Evolutionary conservation across 345 rosid species (phyloP), one percentile per base, ranked within the genome.

Genomic region (Brassica nigra): DNA sequence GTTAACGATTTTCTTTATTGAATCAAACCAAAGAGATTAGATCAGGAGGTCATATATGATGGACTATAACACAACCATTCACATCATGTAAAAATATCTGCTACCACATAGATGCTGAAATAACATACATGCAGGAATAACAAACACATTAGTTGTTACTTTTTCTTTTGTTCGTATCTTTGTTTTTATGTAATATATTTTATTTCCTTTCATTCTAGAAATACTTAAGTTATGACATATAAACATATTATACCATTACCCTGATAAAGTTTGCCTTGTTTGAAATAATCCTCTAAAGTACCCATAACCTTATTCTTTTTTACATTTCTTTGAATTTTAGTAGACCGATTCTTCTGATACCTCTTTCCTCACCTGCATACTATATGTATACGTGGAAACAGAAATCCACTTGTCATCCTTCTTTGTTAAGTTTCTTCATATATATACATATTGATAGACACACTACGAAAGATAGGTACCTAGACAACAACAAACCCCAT

Each of bases 331-430:
- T 66, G 62, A 54, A 57, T 30, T 14, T 42, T 66, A 55, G 76
- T 11, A 49, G 81, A 78, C 82, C 73, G 14, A 39, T 78, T 72
- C 66, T 18, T 52, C 54, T 70, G 39, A 62, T 62, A 47, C 27
- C 23, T 36, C 5, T 63, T 70, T 36, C 62, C 11, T 52, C 33
- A 3, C 29, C 29, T 70, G 58, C 47, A 55, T 47, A 55, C 59
- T 71, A 64, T 30, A 31, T 63, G 20, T 29, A 18, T 18, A 69
- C 42, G 36, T 67, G 57, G 16, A 68, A 36, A 76, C 52, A 44
- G 34, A 42, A 76, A n/a, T 66, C 71, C 65, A 70, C 58, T 70
- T 72, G 72, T 71, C 47, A 71, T 28, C 61, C 28, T 72, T 66
- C 30, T 71, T 8, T 47, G 54, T 14, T 49, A 49, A 49, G 55